Percentiles rank a stretch among this genome's conserved stretches.
Evolutionary conservation across 2,329 filamentous ascomycete species (phyloP).

Genomic region (Pseudogymnoascus pannorum): DNA sequence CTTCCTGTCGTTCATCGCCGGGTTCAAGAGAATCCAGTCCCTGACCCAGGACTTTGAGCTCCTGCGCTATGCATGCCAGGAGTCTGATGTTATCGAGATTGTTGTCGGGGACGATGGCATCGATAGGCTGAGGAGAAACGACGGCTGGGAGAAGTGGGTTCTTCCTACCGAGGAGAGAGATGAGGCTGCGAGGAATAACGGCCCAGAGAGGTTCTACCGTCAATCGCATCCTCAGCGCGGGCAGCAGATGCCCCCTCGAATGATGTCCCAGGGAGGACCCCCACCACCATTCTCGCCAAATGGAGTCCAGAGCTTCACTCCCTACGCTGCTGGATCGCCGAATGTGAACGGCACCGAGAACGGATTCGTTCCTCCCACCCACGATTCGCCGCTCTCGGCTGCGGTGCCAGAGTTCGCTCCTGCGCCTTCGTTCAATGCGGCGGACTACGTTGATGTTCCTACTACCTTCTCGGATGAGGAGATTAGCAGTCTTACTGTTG

Average conservation of each 20-base stretch:
- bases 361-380: constrained; percentile 25
- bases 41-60: constrained; percentile 66
- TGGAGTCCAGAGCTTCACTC: constrained; percentile 21
- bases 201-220: constrained; percentile 41
- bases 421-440: constrained; percentile 17
- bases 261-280: constrained; percentile 22
- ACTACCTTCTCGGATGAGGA: constrained; percentile 45
- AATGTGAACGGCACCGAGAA: constrained; percentile 31
- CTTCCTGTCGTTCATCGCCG: constrained; percentile 66
- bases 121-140: constrained; percentile 67
- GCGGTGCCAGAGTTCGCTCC: constrained; percentile 51
- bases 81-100: constrained; percentile 67
- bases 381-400: constrained; percentile 52
- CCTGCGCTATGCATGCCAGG: constrained; percentile 66
- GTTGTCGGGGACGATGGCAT: constrained; percentile 66
- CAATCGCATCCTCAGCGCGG: constrained; percentile 16
- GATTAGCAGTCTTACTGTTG: constrained; percentile 45
- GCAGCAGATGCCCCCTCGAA: constrained; percentile 20
- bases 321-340: constrained; percentile 15
- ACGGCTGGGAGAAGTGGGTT: constrained; percentile 76
- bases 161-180: constrained; percentile 65
- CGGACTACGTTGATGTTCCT: constrained; percentile 26
- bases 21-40: constrained; percentile 77
- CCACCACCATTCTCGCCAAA: constrained; percentile 27
- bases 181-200: constrained; percentile 64